phyloP scores from a whole-genome alignment of 805 yeast genomes.

The Phaffomyces thermotolerans region DNA sequence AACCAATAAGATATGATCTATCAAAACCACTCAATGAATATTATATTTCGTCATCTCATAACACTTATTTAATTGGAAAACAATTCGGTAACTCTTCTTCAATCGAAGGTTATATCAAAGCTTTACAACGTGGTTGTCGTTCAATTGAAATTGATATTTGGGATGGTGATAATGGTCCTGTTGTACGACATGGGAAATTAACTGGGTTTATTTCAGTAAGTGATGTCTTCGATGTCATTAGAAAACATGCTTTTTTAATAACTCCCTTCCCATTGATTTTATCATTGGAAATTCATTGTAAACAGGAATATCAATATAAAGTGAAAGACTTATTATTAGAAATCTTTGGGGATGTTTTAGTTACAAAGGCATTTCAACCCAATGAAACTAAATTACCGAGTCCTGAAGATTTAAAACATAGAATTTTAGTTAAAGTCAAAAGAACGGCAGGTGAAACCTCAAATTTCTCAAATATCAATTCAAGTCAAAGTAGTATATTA shows the following conservation, averaged over 20 bases:
- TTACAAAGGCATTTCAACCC: constrained; percentile 23
- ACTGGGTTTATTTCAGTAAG: constrained; percentile 65
- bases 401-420: constrained; percentile 65
- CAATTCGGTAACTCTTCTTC: constrained; percentile 82
- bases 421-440: constrained; percentile 73
- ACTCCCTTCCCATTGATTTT: constrained; percentile 81
- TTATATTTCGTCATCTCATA: constrained; percentile 88
- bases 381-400: constrained; percentile 46
- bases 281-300: constrained; percentile 82
- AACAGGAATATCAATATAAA: constrained; percentile 53
- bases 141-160: constrained; percentile 94
- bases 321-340: constrained; percentile 48
- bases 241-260: constrained; percentile 82
- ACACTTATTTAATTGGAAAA: constrained; percentile 82
- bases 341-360: constrained; percentile 50
- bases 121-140: constrained; percentile 85
- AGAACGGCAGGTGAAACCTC: constrained; percentile 24
- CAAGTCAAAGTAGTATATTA: constrained; percentile 14
- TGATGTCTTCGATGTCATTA: constrained; percentile 64
- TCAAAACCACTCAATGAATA: constrained; percentile 75
- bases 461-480: constrained; percentile 8
- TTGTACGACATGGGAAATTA: constrained; percentile 88
- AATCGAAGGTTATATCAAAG: constrained; percentile 81
- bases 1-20: constrained; percentile 29
- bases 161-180: constrained; percentile 80